phyloP scores from a whole-genome alignment of 148 eudicot species.

The Polygonum maritimum region DNA sequence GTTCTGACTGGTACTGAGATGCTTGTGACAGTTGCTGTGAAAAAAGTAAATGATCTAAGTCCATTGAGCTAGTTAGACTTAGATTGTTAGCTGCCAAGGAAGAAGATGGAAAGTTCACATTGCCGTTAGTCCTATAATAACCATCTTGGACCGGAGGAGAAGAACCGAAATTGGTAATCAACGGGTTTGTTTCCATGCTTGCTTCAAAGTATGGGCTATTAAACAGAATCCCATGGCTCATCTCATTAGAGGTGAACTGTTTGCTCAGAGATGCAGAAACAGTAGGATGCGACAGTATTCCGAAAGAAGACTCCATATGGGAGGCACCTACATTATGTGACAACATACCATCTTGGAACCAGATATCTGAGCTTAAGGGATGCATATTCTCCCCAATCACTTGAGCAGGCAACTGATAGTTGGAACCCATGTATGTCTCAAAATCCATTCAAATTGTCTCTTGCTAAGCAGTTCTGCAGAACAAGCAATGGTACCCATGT shows the following conservation, averaged over 20 bases:
- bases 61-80: slow-evolving; percentile 10
- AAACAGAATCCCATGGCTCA: slow-evolving; percentile 8
- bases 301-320: slow-evolving; percentile 12
- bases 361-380: slow-evolving; percentile 12
- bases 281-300: not conserved
- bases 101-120: slow-evolving; percentile 18
- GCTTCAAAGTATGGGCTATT: slow-evolving; percentile 20
- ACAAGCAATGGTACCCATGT: not conserved
- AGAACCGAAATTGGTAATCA: slow-evolving; percentile 23
- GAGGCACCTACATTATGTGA: slow-evolving; percentile 11
- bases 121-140: slow-evolving; percentile 14
- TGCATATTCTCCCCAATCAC: slow-evolving; percentile 9
- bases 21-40: slow-evolving; percentile 11
- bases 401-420: slow-evolving; percentile 12
- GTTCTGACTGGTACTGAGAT: slow-evolving; percentile 11
- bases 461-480: not conserved
- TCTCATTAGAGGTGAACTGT: slow-evolving; percentile 11
- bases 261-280: not conserved
- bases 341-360: slow-evolving; percentile 11
- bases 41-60: slow-evolving; percentile 15
- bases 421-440: slow-evolving; percentile 15
- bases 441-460: slow-evolving; percentile 14
- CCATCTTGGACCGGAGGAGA: slow-evolving; percentile 11
- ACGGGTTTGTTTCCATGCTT: slow-evolving; percentile 21
- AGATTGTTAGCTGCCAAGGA: slow-evolving; percentile 21